These are phyloP conservation scores for Agaricus blazei DNA, from an alignment of 768 basidiomycete species.

Conservation along the genomic window DNA sequence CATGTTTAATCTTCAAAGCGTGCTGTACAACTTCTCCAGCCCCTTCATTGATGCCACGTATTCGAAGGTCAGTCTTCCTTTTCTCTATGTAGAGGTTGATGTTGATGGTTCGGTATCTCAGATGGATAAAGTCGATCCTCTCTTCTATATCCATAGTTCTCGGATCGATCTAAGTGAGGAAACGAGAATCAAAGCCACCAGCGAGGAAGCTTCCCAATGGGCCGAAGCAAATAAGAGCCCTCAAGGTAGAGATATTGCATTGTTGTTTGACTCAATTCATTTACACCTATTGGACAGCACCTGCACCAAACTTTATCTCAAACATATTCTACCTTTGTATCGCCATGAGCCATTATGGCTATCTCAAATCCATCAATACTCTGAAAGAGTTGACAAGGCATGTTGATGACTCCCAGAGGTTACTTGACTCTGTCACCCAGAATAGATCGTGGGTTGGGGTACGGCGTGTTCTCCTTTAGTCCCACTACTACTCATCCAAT, in stretches of 20 bases:
- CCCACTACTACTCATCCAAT: not conserved
- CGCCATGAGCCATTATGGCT: conserved; percentile 86
- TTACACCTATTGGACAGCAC: conserved; percentile 29
- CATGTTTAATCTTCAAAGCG: conserved; percentile 84
- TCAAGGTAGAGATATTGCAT: conserved; percentile 29
- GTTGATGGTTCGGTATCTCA: conserved; percentile 22
- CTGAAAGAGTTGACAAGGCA: conserved; percentile 73
- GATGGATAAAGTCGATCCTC: conserved; percentile 88
- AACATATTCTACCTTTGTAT: conserved; percentile 89
- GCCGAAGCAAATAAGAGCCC: conserved; percentile 42
- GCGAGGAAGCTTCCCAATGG: conserved; percentile 80
- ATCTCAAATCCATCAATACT: conserved; percentile 73
- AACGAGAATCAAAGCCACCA: conserved; percentile 90
- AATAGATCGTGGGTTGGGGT: conserved; percentile 84
- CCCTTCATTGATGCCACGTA: conserved; percentile 93
- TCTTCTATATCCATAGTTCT: conserved; percentile 69
- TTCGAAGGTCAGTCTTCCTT: conserved; percentile 55
- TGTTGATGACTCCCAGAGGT: conserved; percentile 68
- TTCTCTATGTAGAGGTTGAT: not conserved
- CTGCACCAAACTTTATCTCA: conserved; percentile 87
- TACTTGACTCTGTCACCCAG: conserved; percentile 69
- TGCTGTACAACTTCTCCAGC: conserved; percentile 82
- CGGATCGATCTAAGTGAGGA: conserved; percentile 81
- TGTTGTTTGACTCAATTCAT: not conserved
- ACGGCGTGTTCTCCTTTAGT: conserved; percentile 18